Evolutionary conservation across 306 rosid species (phyloP).

Genomic region (Vigna angularis): DNA sequence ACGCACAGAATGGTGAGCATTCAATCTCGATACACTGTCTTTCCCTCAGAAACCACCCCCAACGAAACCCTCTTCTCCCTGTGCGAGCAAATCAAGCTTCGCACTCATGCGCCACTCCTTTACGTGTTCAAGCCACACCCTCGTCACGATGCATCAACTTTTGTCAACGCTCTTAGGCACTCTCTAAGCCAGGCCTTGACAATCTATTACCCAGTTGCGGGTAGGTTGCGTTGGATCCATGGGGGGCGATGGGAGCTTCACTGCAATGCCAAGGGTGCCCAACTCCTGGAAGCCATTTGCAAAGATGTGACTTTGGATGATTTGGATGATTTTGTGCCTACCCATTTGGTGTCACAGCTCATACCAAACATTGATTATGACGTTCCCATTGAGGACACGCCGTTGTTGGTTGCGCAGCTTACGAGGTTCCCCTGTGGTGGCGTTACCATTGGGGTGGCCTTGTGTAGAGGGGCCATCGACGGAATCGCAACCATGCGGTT

Average conservation of each 20-base stretch:
- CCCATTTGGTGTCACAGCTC: constrained; percentile 39
- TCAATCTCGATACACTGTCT: constrained; percentile 12
- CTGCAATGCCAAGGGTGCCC: constrained; percentile 50
- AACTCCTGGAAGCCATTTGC: constrained; percentile 38
- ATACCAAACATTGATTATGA: constrained; percentile 44
- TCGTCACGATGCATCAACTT: neutral
- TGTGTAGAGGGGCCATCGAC: constrained; percentile 32
- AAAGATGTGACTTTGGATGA: neutral
- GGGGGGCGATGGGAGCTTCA: constrained; percentile 35
- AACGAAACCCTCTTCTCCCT: constrained; percentile 30
- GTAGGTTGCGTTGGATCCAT: constrained; percentile 40
- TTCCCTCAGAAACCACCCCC: constrained; percentile 42
- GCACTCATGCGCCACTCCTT: constrained; percentile 47
- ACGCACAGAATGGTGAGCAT: constrained; percentile 23
- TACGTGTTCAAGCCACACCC: constrained; percentile 41
- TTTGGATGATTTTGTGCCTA: constrained; percentile 51
- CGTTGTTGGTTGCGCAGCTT: constrained; percentile 43
- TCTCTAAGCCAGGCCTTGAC: constrained; percentile 44
- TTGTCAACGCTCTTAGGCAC: neutral
- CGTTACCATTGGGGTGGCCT: constrained; percentile 35
- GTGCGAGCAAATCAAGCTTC: constrained; percentile 56
- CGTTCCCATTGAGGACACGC: constrained; percentile 37
- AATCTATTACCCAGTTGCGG: constrained; percentile 52
- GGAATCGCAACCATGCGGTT: constrained; percentile 41
- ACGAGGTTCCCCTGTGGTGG: constrained; percentile 45